A percentile compares a stretch with the other conserved stretches of the same genome.
Evolutionary conservation across 805 yeast genomes (phyloP).

Genomic region (Zygoascus bituminiphila): DNA sequence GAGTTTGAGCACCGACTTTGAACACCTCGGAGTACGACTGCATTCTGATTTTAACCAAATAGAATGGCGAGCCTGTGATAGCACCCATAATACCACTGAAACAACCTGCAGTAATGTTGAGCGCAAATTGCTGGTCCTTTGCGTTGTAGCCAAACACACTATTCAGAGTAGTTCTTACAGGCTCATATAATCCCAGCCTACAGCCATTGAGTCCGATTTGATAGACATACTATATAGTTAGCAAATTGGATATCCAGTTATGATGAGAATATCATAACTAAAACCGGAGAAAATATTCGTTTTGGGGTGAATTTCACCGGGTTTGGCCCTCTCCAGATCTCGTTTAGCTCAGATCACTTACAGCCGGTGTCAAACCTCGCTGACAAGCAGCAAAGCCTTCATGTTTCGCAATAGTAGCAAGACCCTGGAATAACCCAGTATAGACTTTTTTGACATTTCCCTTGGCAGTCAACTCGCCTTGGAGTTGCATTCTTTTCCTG

Average conservation of each 20-base stretch:
- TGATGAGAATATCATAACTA: not conserved
- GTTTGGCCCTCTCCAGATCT: not conserved
- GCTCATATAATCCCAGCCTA: conserved; percentile 90
- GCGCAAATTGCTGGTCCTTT: conserved; percentile 41
- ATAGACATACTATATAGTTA: conserved; percentile 46
- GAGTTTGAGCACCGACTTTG: conserved; percentile 86
- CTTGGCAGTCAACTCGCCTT: conserved; percentile 72
- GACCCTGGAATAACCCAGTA: conserved; percentile 80
- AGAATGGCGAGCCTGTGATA: conserved; percentile 81
- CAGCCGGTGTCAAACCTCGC: conserved; percentile 79
- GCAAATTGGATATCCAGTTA: too few species aligned
- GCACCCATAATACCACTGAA: conserved; percentile 87
- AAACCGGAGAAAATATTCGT: too few species aligned
- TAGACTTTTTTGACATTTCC: conserved; percentile 47
- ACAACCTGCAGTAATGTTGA: conserved; percentile 76
- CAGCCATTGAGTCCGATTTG: conserved; percentile 92
- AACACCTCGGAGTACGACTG: conserved; percentile 72
- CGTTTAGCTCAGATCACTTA: conserved; percentile 6
- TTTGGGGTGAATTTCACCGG: not conserved
- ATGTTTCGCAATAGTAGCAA: conserved; percentile 56
- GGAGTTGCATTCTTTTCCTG: conserved; percentile 72
- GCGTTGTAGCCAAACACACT: conserved; percentile 41
- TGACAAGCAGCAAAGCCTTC: conserved; percentile 89
- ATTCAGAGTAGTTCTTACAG: conserved; percentile 58
- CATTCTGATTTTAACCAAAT: conserved; percentile 90